phyloP scores from a whole-genome alignment of 2,329 filamentous ascomycete species.

The Calonectria naviculata region DNA sequence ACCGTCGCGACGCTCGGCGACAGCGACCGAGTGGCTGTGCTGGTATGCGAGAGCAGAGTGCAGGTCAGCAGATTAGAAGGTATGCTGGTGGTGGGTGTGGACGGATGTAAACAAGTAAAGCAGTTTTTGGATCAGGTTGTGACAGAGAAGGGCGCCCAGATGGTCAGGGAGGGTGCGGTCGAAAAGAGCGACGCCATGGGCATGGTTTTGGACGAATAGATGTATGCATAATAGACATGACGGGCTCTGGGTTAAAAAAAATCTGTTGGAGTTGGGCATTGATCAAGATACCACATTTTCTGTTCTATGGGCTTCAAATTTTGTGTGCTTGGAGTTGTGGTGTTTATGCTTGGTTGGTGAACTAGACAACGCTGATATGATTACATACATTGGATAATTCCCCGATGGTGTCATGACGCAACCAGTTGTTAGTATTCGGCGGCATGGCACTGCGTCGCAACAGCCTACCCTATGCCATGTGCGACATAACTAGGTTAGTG shows the following conservation, averaged over 20 bases:
- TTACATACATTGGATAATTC: background rate
- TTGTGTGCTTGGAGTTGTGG: background rate
- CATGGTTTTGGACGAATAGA: conserved; percentile 61
- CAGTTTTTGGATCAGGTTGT: conserved; percentile 85
- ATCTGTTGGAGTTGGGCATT: conserved; percentile 34
- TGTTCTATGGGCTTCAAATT: background rate
- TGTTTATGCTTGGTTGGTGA: background rate
- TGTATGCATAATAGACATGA: conserved; percentile 22
- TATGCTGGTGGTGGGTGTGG: conserved; percentile 92
- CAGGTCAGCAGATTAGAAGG: conserved; percentile 85
- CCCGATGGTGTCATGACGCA: background rate
- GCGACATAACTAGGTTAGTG: background rate
- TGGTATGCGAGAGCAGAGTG: conserved; percentile 91
- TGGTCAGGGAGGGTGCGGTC: conserved; percentile 68
- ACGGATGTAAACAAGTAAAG: conserved; percentile 89
- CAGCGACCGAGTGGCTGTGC: conserved; percentile 79
- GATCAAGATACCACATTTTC: conserved; percentile 23
- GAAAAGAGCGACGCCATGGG: conserved; percentile 60
- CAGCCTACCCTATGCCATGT: background rate
- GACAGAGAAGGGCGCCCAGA: conserved; percentile 73
- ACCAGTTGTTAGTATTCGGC: background rate
- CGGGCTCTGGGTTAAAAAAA: conserved; percentile 14
- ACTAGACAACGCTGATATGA: background rate
- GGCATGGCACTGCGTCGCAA: background rate
- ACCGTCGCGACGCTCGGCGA: conserved; percentile 85